Evolutionary conservation across 2,329 filamentous ascomycete genomes (phyloP), one percentile per base, ranked within the genome.

Genomic region (Tetracladium maxilliforme): DNA sequence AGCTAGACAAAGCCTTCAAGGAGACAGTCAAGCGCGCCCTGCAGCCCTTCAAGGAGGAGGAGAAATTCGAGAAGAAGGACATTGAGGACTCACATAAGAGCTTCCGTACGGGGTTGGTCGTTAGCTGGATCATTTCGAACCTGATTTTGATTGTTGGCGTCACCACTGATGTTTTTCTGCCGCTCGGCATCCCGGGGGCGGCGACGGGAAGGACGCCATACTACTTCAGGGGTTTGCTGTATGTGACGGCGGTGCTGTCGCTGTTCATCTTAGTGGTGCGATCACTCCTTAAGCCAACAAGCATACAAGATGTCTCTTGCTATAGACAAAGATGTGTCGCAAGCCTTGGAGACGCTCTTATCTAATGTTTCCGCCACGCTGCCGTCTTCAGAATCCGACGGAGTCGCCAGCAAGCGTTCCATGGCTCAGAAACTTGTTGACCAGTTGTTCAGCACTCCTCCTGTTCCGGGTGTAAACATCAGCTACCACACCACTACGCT

Each of bases 101-200:
- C 7, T 22, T 22, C 21, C 21, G 21, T 7, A 22, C 21, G n/a
- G 21, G 21, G 7, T 13, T 22, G 21, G 21, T 22, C 12, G 21
- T 22, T 13, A 22, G n/a, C 7, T 22, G 21, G 21, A 10, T 22
- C n/a, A n/a, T n/a, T n/a, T 22, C 21, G n/a, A 22, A 22, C 21
- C 11, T 13, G n/a, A 11, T 22, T 12, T 13, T 22, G 7, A 12
- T 12, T 12, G 21, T 22, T 9, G 11, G 11, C 11, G 14, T 22
- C 21, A 22, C 21, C 7, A 22, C n/a, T 13, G 7, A 8, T 13
- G 14, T 9, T 13, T 22, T 22, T 22, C n/a, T 11, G n/a, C 7
- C 12, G 9, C 11, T 22, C 7, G 21, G 21, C 21, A 12, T 12
- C 21, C 21, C 11, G 21, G 21, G n/a, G n/a, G 21, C 11, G 9